Conservation (phyloP, 176 grass and related monocot species). For the Bromus sterilis region DNA sequence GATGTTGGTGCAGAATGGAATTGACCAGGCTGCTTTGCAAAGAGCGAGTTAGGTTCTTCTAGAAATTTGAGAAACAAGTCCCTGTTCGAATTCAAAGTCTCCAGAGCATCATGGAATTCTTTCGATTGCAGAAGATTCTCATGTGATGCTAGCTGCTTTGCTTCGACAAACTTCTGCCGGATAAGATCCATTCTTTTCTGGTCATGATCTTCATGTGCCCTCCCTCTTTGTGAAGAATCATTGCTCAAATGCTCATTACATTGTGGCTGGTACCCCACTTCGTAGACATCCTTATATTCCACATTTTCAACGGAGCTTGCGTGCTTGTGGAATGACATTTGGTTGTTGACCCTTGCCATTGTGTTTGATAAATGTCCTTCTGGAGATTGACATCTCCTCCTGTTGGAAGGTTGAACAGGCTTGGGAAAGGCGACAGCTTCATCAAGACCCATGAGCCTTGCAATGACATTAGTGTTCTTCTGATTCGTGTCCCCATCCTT, state of each 20-base stretch:
- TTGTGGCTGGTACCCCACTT: slow-evolving; percentile 66
- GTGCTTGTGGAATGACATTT: slow-evolving; percentile 27
- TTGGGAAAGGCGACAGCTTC: slow-evolving; percentile 33
- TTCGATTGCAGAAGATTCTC: slow-evolving; percentile 64
- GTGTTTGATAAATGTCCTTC: slow-evolving; percentile 34
- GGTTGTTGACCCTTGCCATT: slow-evolving; percentile 29
- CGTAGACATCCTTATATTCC: slow-evolving; percentile 72
- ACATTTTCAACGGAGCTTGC: slow-evolving; percentile 33
- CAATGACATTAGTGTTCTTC: slow-evolving; percentile 65
- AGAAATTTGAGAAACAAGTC: slow-evolving; percentile 93
- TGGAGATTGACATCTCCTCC: slow-evolving; percentile 23
- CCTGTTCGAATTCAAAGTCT: slow-evolving; percentile 89
- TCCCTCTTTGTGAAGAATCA: slow-evolving; percentile 22
- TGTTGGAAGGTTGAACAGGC: slow-evolving; percentile 26
- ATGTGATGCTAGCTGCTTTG: slow-evolving; percentile 67
- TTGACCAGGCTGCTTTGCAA: slow-evolving; percentile 26
- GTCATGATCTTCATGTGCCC: slow-evolving; percentile 23
- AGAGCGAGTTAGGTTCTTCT: slow-evolving; percentile 84
- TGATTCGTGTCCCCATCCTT: slow-evolving; percentile 61
- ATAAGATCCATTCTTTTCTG: slow-evolving; percentile 74
- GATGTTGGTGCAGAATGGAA: slow-evolving; percentile 38
- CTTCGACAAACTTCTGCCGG: slow-evolving; percentile 84
- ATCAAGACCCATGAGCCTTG: slow-evolving; percentile 95
- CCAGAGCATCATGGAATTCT: slow-evolving; percentile 86
- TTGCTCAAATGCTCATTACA: slow-evolving; percentile 19